A percentile compares a stretch with the other conserved stretches of the same genome.
Evolutionary conservation across 164 flowering plant genomes (phyloP).

Genomic region (Akebia trifoliata): DNA sequence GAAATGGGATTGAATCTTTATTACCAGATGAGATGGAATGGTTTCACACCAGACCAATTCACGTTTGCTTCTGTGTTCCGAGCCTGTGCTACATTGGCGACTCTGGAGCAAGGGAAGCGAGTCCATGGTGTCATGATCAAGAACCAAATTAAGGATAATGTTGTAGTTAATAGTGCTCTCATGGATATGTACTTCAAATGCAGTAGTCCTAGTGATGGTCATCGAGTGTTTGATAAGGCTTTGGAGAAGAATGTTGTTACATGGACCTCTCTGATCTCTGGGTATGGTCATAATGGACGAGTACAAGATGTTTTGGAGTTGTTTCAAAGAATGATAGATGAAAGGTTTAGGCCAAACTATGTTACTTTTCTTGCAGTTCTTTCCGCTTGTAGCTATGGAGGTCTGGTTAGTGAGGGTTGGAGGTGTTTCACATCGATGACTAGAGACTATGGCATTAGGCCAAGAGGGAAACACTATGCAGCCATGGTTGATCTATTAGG

Average conservation of each 20-base stretch:
- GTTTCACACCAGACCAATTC: slow-evolving; percentile 63
- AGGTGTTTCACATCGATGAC: slow-evolving; percentile 53
- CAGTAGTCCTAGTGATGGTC: slow-evolving; percentile 49
- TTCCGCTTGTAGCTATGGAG: slow-evolving; percentile 74
- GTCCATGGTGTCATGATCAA: slow-evolving; percentile 65
- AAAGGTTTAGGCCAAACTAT: slow-evolving; percentile 63
- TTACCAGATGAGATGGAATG: slow-evolving; percentile 46
- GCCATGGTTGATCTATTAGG: slow-evolving; percentile 75
- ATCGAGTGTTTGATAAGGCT: slow-evolving; percentile 42
- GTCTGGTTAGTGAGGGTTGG: slow-evolving; percentile 55
- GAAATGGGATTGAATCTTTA: slow-evolving; percentile 49
- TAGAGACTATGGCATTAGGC: slow-evolving; percentile 54
- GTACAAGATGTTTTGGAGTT: slow-evolving; percentile 49
- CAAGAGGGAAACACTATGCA: slow-evolving; percentile 65
- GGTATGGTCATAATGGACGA: slow-evolving; percentile 67
- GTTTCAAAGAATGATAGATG: slow-evolving; percentile 52
- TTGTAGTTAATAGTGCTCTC: slow-evolving; percentile 70
- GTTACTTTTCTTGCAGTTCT: slow-evolving; percentile 74
- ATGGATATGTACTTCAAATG: slow-evolving; percentile 88
- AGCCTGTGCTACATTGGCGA: slow-evolving; percentile 65
- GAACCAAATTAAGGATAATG: slow-evolving; percentile 40
- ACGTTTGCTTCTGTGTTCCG: slow-evolving; percentile 73
- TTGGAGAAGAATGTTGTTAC: slow-evolving; percentile 56
- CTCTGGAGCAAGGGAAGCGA: slow-evolving; percentile 55
- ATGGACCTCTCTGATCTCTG: slow-evolving; percentile 73